phyloP scores from a whole-genome alignment of 2,329 filamentous ascomycete species.

The Canariomyces notabilis region DNA sequence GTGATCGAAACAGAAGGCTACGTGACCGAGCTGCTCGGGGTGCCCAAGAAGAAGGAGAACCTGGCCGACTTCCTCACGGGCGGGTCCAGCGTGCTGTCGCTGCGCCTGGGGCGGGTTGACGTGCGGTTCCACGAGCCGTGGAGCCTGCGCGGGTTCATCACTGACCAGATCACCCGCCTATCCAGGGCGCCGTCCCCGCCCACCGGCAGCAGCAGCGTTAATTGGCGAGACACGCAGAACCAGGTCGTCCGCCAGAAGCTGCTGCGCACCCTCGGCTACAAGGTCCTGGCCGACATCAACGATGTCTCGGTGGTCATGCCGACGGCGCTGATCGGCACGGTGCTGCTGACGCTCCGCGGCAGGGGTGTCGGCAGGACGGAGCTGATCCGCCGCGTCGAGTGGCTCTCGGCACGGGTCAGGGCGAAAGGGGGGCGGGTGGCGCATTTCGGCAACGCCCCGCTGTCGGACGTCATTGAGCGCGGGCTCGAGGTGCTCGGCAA shows the following conservation, averaged over 20 bases:
- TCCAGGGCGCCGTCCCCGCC: conserved; percentile 46
- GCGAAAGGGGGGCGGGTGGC: conserved; percentile 88
- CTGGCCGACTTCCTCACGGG: conserved; percentile 82
- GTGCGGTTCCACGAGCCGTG: conserved; percentile 95
- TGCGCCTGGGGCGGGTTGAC: conserved; percentile 87
- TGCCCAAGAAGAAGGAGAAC: conserved; percentile 95
- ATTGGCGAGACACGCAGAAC: conserved; percentile 44
- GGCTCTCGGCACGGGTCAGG: conserved; percentile 76
- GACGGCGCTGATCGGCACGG: conserved; percentile 89
- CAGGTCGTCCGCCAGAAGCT: conserved; percentile 62
- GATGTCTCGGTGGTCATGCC: conserved; percentile 97
- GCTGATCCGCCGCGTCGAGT: conserved; percentile 79
- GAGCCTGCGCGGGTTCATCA: conserved; percentile 79
- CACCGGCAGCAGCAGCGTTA: conserved; percentile 41
- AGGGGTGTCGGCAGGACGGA: conserved; percentile 86
- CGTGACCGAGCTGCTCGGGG: conserved; percentile 85
- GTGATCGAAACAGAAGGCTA: conserved; percentile 98
- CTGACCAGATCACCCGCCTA: conserved; percentile 63
- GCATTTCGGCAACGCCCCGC: conserved; percentile 78
- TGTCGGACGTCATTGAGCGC: conserved; percentile 78
- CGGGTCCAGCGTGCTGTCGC: conserved; percentile 76
- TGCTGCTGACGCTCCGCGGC: conserved; percentile 83
- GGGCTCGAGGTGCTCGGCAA: conserved; percentile 88
- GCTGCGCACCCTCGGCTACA: conserved; percentile 82
- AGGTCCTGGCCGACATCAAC: conserved; percentile 91